A percentile compares a stretch with the other conserved stretches of the same genome.
phyloP scores from a whole-genome alignment of 257 asterid genomes.

The Solanum bukasovii region DNA sequence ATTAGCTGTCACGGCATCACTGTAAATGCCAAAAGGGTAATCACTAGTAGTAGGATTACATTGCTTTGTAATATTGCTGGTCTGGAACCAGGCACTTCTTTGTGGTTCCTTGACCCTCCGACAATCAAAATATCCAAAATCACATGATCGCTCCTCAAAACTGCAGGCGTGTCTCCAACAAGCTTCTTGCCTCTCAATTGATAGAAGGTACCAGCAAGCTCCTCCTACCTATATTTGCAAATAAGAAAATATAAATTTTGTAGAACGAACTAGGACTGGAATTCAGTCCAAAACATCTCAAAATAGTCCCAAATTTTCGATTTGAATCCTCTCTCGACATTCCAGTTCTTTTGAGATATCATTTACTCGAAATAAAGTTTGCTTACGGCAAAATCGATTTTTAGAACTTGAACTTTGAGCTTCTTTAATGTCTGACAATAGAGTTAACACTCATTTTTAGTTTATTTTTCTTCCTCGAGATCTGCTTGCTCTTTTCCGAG shows the following conservation, averaged over 20 bases:
- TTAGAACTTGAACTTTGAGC: background rate
- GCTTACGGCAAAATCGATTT: background rate
- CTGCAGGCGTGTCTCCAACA: constrained; percentile 75
- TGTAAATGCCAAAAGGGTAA: constrained; percentile 83
- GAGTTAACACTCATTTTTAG: background rate
- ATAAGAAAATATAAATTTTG: background rate
- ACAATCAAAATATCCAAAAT: constrained; percentile 54
- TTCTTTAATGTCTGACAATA: background rate
- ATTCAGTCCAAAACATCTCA: background rate
- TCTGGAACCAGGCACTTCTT: constrained; percentile 51
- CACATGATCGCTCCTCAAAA: constrained; percentile 43
- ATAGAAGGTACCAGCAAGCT: constrained; percentile 88
- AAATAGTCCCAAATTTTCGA: background rate
- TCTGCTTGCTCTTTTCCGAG: background rate
- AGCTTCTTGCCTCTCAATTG: constrained; percentile 90
- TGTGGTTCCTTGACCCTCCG: constrained; percentile 24
- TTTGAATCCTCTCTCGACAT: background rate
- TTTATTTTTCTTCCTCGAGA: background rate
- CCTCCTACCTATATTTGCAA: constrained; percentile 49
- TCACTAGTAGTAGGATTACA: constrained; percentile 40
- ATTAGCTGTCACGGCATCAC: constrained; percentile 52
- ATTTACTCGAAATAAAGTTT: background rate
- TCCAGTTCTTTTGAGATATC: background rate
- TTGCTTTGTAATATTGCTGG: constrained; percentile 49
- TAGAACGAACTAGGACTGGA: background rate